A percentile compares a stretch with the other conserved stretches of the same genome.
phyloP scores from a whole-genome alignment of 2,329 filamentous ascomycete species.

The Fusarium buxicola region DNA sequence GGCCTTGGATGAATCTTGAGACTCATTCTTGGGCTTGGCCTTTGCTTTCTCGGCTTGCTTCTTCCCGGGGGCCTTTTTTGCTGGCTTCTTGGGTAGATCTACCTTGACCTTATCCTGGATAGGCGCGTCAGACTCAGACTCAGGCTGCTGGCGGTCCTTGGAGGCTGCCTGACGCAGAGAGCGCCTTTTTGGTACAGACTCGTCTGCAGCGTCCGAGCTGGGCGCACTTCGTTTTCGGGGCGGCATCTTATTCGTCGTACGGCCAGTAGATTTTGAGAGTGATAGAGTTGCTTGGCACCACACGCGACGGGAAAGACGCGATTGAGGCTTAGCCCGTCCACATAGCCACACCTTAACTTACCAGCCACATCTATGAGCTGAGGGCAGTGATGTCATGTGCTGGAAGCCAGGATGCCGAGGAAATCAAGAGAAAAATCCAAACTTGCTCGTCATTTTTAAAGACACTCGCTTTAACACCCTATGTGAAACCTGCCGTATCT shows the following conservation, averaged over 20 bases:
- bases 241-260: slow-evolving; percentile 25
- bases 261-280: too few species aligned
- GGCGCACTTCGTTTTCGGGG: slow-evolving; percentile 29
- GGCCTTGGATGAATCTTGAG: not conserved
- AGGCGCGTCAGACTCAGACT: not conserved
- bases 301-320: too few species aligned
- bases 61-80: not conserved
- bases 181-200: slow-evolving; percentile 23
- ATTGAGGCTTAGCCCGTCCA: too few species aligned
- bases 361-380: too few species aligned
- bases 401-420: too few species aligned
- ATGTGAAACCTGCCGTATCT: too few species aligned
- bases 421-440: too few species aligned
- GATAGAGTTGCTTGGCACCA: too few species aligned
- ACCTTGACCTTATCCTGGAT: not conserved
- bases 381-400: too few species aligned
- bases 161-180: slow-evolving; percentile 33
- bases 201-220: not conserved
- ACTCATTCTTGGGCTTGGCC: not conserved
- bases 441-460: too few species aligned
- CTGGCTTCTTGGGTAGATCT: slow-evolving; percentile 2
- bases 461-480: too few species aligned
- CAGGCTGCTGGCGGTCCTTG: not conserved
- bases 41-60: slow-evolving; percentile 10
- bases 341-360: too few species aligned